phyloP scores from a whole-genome alignment of 495 filamentous ascomycete species.

The Hyaloscypha finlandica region DNA sequence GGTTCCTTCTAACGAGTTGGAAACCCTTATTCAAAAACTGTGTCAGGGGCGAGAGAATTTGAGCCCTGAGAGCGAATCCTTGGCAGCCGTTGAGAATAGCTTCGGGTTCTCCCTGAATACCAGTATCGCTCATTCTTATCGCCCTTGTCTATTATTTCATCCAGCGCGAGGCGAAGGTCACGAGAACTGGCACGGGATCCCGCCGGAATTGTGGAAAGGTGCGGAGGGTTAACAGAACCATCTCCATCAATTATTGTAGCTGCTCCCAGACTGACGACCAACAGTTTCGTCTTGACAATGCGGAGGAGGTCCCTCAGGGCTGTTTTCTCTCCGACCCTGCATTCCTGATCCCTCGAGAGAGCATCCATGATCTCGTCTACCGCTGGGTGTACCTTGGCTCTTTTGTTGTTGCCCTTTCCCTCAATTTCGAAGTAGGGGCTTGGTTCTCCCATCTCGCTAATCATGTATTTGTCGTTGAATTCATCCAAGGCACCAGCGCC shows the following conservation, averaged over 20 bases:
- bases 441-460: not conserved
- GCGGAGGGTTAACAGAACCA: not conserved
- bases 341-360: slow-evolving; percentile 10
- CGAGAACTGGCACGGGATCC: slow-evolving; percentile 1
- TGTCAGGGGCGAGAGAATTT: not conserved
- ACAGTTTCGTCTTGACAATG: slow-evolving; percentile 26
- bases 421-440: slow-evolving; percentile 1
- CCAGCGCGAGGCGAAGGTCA: not conserved
- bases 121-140: not conserved
- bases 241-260: not conserved
- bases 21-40: not conserved
- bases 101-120: not conserved
- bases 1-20: not conserved
- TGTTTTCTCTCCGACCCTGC: slow-evolving; percentile 6
- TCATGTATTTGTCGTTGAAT: slow-evolving; percentile 1
- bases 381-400: slow-evolving; percentile 7
- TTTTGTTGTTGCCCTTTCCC: not conserved
- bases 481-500: not conserved
- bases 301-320: slow-evolving; percentile 28
- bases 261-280: slow-evolving; percentile 24
- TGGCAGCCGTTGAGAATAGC: not conserved
- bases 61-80: not conserved
- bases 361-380: not conserved
- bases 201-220: not conserved
- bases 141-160: not conserved